These are phyloP conservation scores for Fusarium miscanthi DNA, from an alignment of 2,329 filamentous ascomycete species.

Conservation along the genomic window DNA sequence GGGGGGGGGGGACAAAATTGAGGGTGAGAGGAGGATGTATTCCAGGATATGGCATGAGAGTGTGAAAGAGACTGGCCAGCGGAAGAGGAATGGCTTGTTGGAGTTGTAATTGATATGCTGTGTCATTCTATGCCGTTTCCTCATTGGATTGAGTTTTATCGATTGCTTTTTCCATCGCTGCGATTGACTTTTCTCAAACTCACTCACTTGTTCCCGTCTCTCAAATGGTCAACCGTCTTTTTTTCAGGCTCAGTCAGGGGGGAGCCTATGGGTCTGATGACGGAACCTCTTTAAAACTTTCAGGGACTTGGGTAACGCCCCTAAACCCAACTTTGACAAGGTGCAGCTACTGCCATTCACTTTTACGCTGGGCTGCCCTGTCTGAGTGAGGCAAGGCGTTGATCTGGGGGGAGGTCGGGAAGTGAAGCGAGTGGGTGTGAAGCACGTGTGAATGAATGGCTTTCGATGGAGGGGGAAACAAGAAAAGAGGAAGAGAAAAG, in stretches of 20 bases:
- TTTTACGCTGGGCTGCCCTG: neutral
- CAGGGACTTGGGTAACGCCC: constrained; percentile 16
- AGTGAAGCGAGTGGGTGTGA: constrained; percentile 22
- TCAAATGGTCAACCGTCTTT: neutral
- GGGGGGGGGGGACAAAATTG: constrained; percentile 23
- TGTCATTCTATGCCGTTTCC: neutral
- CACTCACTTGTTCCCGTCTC: neutral
- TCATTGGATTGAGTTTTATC: constrained; percentile 5
- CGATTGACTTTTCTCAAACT: constrained; percentile 4
- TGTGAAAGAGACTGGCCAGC: too few species aligned
- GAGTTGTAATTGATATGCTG: neutral
- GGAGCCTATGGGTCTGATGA: constrained; percentile 23
- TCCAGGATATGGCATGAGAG: constrained; percentile 11
- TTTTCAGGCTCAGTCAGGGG: neutral
- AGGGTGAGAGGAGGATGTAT: constrained; percentile 7
- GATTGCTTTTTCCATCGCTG: neutral
- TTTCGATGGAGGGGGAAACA: neutral
- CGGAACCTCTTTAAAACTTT: constrained; percentile 28
- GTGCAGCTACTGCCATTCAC: neutral
- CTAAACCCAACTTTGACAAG: constrained; percentile 20
- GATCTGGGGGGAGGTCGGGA: constrained; percentile 1
- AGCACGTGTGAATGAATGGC: constrained; percentile 11
- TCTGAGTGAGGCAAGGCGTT: constrained; percentile 24
- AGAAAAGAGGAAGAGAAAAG: constrained; percentile 8
- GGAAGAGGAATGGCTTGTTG: neutral